Conservation (phyloP, 441 rosid species). For the Bocquillonia castaneifolia region DNA sequence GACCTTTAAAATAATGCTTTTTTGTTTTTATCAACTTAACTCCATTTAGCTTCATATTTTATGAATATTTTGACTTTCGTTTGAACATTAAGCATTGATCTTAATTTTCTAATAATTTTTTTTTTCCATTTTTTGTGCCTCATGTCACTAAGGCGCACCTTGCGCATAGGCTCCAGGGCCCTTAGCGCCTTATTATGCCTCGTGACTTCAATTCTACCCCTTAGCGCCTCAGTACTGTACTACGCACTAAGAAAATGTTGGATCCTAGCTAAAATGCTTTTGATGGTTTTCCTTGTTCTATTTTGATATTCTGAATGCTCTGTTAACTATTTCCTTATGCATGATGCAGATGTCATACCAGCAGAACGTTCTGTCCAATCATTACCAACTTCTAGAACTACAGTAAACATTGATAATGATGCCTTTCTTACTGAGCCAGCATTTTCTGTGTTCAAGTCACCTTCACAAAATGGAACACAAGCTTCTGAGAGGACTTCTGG, state of each 20-base stretch:
- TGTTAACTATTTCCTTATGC: constrained; percentile 7
- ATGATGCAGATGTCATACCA: constrained; percentile 28
- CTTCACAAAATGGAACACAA: constrained; percentile 41
- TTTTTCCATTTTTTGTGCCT: no score
- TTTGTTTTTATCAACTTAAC: no score
- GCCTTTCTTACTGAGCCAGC: constrained; percentile 35
- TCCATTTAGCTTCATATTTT: no score
- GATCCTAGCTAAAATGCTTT: neutral
- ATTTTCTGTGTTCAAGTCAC: constrained; percentile 54
- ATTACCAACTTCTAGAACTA: constrained; percentile 28
- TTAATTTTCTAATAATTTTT: no score
- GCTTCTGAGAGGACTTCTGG: constrained; percentile 40
- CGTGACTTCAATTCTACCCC: no score
- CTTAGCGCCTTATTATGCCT: no score
- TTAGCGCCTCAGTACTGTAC: no score
- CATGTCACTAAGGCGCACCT: no score
- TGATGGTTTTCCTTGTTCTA: neutral
- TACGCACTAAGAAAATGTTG: neutral
- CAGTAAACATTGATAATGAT: constrained; percentile 36
- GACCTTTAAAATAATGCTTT: no score
- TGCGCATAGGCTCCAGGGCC: no score
- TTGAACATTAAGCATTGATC: no score
- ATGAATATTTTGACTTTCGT: no score
- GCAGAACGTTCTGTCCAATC: constrained; percentile 24
- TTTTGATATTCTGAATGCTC: neutral